Base-by-base conservation (phyloP, 305 asterid species). In the Fraxinus albicans region DNA sequence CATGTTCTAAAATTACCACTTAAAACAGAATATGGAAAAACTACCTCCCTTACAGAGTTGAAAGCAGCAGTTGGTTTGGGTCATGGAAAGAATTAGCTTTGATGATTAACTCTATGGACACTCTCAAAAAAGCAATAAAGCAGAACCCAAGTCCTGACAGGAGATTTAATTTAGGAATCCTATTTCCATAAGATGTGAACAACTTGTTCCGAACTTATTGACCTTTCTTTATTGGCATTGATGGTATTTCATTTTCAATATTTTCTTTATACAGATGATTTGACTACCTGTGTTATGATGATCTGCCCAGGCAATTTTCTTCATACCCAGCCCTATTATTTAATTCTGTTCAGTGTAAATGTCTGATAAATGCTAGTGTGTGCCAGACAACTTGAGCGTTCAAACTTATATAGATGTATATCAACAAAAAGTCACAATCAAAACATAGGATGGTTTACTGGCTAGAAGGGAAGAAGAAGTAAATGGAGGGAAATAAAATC, bases 401-500 rank as follows among this genome's bases (percentile, higher is more conserved):
- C 63, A 17, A 53, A 53, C 63, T 53, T 40, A 17, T 17, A 4
- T 53, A 17, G 63, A 53, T 17, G 63, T n/a, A 70, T 5, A 29
- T 33, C 76, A 72, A 33, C 25, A 33, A 33, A 17, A 34, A 33
- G 44, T 72, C 47, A 72, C 19, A 72, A 15, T 34, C 23, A 34
- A 6, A 72, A 17, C 42, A 29, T 31, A 31, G 76, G 23, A 31
- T 70, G 76, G 19, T 33, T 33, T 34, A 31, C 44, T 15, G 27
- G 40, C 27, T 78, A 72, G 79, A 82, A 82, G 31, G 53, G 29
- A 21, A 47, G 73, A 74, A 23, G 19, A 74, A 27, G 77, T 76
- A 82, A 53, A 35, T 40, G 23, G 55, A 50, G 23, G 38, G 79
- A 60, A 40, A 15, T 9, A 42, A 38, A 76, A 76, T 15, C 76